Conservation (phyloP, 2,329 filamentous ascomycete species). For the Trichoderma harzianum region DNA sequence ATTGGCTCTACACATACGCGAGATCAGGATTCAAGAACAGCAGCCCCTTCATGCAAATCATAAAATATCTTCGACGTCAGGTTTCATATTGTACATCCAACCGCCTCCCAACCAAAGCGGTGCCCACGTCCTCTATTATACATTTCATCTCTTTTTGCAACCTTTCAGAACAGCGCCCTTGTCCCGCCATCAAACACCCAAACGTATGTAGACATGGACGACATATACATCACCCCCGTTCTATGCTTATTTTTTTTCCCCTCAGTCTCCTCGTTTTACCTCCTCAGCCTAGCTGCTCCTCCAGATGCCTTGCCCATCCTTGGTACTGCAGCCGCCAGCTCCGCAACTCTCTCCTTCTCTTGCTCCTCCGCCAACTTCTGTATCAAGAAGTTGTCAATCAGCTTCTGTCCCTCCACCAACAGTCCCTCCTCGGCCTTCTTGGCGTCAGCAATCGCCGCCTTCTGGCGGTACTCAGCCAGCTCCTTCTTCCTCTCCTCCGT, state of each 20-base stretch:
- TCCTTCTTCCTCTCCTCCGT: conserved; percentile 64
- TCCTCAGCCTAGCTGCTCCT: conserved; percentile 24
- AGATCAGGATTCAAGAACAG: not conserved
- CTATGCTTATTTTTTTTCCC: not conserved
- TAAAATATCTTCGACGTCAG: conserved; percentile 2
- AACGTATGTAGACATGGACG: conserved; percentile 19
- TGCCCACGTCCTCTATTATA: conserved; percentile 12
- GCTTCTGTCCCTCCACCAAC: conserved; percentile 56
- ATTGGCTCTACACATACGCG: not conserved
- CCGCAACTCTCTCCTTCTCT: conserved; percentile 33
- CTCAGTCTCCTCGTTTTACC: conserved; percentile 19
- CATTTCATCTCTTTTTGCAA: conserved; percentile 1
- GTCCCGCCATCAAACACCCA: not conserved
- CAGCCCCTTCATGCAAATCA: not conserved
- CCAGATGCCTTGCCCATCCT: conserved; percentile 19
- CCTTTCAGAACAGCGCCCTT: conserved; percentile 23
- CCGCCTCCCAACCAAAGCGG: not conserved
- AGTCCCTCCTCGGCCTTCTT: conserved; percentile 49
- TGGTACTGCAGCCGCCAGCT: conserved; percentile 29
- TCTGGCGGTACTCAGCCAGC: conserved; percentile 59
- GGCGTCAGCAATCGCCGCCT: conserved; percentile 52
- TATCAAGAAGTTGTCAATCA: conserved; percentile 41
- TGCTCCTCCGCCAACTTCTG: conserved; percentile 34
- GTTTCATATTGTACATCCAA: conserved; percentile 16
- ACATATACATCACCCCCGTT: conserved; percentile 20